Conservation (phyloP, 768 basidiomycete genomes). For the Pleurotus sapidus region DNA sequence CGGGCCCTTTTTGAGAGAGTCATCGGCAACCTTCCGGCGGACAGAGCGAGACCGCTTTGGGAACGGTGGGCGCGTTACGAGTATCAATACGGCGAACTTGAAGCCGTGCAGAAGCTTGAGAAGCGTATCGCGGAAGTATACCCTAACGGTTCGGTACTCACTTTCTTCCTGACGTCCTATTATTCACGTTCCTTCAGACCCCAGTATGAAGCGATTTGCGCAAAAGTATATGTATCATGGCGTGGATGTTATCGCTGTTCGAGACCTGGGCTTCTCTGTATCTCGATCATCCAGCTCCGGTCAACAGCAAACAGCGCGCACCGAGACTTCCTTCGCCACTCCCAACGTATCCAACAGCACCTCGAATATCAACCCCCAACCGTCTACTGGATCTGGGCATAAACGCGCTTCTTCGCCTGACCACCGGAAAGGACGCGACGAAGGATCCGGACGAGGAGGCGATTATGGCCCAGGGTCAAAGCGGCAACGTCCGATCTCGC, state of each 20-base stretch:
- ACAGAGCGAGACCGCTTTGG: constrained; percentile 85
- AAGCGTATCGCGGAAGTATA: constrained; percentile 86
- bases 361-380: neutral
- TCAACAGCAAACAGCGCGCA: constrained; percentile 26
- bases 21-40: constrained; percentile 71
- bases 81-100: constrained; percentile 92
- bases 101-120: constrained; percentile 85
- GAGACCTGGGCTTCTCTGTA: constrained; percentile 82
- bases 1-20: constrained; percentile 93
- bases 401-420: constrained; percentile 39
- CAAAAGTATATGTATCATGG: constrained; percentile 81
- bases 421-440: constrained; percentile 21
- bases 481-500: constrained; percentile 26
- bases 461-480: constrained; percentile 34
- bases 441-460: constrained; percentile 16
- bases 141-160: constrained; percentile 62
- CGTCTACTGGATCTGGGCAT: constrained; percentile 7
- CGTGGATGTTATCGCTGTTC: constrained; percentile 84
- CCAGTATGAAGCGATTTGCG: constrained; percentile 88
- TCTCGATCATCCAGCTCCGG: constrained; percentile 22
- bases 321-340: constrained; percentile 31
- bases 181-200: constrained; percentile 45
- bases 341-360: constrained; percentile 1
- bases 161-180: neutral
- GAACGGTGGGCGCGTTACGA: constrained; percentile 96